These are phyloP conservation scores for Apiotrichum veenhuisii DNA, from an alignment of 1,284 basidiomycete genomes.

Conservation along the genomic window DNA sequence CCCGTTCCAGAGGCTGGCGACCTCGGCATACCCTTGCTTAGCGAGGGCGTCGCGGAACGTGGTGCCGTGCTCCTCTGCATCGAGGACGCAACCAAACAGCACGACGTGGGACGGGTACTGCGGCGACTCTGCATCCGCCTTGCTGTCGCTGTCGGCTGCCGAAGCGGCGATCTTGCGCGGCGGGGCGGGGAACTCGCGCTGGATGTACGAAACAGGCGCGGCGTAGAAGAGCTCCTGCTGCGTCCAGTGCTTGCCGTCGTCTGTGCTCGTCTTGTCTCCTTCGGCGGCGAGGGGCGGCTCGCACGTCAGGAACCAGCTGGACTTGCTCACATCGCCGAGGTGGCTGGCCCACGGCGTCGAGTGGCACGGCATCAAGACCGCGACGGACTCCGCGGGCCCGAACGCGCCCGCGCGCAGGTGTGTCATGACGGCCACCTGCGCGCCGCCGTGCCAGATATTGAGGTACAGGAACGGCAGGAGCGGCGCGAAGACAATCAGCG, in stretches of 20 bases:
- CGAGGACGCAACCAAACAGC: constrained; percentile 70
- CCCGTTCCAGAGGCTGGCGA: constrained; percentile 59
- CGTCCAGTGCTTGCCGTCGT: constrained; percentile 76
- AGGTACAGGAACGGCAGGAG: constrained; percentile 66
- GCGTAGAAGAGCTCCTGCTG: constrained; percentile 81
- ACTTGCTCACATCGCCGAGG: constrained; percentile 60
- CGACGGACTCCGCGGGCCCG: constrained; percentile 55
- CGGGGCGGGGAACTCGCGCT: constrained; percentile 57
- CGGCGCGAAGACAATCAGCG: constrained; percentile 55
- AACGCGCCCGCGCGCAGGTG: constrained; percentile 26
- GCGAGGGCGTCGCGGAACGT: constrained; percentile 55
- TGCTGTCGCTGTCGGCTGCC: too few relatives aligned
- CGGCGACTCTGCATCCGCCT: not conserved
- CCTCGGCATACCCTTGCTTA: constrained; percentile 62
- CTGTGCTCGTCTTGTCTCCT: too few relatives aligned
- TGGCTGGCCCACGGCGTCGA: constrained; percentile 94
- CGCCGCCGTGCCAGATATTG: constrained; percentile 66
- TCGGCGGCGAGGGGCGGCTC: constrained; percentile 67
- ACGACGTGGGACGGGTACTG: constrained; percentile 67
- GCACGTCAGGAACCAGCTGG: constrained; percentile 75
- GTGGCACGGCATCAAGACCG: constrained; percentile 94
- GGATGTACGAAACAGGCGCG: constrained; percentile 64
- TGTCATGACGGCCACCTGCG: constrained; percentile 68
- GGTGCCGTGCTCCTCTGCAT: constrained; percentile 31
- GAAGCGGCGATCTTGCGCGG: too few relatives aligned